A percentile compares a stretch with the other conserved stretches of the same genome.
Conservation (phyloP, 805 yeast species). For the Barnettozyma sp. region DNA sequence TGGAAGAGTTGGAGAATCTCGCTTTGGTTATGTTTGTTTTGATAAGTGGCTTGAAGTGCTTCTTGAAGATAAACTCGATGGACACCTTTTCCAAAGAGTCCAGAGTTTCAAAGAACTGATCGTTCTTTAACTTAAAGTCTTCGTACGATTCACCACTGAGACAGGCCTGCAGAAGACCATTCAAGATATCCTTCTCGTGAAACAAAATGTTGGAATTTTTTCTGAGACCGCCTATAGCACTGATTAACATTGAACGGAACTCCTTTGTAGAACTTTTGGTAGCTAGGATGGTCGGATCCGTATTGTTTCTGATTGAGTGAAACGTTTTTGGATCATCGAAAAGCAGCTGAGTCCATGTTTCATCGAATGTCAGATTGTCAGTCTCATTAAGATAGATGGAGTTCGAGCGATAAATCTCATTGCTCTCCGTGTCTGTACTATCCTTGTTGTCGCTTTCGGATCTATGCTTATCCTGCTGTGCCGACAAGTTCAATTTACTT, state of each 20-base stretch:
- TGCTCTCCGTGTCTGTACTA: conserved; percentile 4
- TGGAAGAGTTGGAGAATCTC: conserved; percentile 16
- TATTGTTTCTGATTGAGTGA: conserved; percentile 27
- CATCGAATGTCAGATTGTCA: conserved; percentile 13
- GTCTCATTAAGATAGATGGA: conserved; percentile 21
- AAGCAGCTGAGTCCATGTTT: conserved; percentile 10
- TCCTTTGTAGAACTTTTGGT: conserved; percentile 6
- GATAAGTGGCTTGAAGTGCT: conserved; percentile 20
- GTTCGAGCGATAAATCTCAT: conserved; percentile 15
- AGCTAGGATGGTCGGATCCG: conserved; percentile 34
- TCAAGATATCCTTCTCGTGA: conserved; percentile 6
- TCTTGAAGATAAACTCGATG: conserved; percentile 24
- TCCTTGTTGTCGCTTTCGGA: conserved; percentile 1
- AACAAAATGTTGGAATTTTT: conserved; percentile 30
- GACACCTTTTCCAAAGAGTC: conserved; percentile 23
- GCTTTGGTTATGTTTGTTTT: conserved; percentile 15
- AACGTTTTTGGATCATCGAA: conserved; percentile 33
- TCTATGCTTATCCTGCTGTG: too few relatives aligned
- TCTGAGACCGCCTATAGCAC: conserved; percentile 38
- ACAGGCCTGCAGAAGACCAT: conserved; percentile 13
- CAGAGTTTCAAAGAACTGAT: conserved; percentile 8
- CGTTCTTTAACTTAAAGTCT: conserved; percentile 9
- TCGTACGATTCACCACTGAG: conserved; percentile 11
- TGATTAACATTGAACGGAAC: conserved; percentile 27
- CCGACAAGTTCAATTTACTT: not conserved